Evolutionary conservation across 331 rosid species (phyloP).

Genomic region (Pyracantha coccinea): DNA sequence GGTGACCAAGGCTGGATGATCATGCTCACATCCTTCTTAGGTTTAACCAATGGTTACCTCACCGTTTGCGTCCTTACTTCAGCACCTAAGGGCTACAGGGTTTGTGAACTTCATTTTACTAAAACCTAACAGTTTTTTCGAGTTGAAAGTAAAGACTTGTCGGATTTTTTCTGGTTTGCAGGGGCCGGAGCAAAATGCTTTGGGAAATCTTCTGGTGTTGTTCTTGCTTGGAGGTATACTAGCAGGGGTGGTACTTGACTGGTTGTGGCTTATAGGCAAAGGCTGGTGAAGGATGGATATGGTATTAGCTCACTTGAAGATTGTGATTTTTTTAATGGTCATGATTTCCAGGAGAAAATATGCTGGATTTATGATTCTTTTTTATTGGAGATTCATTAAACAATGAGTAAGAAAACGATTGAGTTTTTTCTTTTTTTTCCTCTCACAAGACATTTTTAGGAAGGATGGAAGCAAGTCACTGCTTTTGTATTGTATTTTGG

Average conservation of each 20-base stretch:
- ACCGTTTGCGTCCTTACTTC: conserved; percentile 81
- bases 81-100: conserved; percentile 96
- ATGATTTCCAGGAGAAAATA: background rate
- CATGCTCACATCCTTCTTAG: conserved; percentile 70
- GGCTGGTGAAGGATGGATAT: conserved; percentile 46
- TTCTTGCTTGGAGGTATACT: conserved; percentile 74
- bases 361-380: background rate
- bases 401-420: background rate
- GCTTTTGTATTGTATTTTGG: too few relatives aligned
- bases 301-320: background rate
- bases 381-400: background rate
- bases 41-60: conserved; percentile 81
- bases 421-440: too few relatives aligned
- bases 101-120: conserved; percentile 7
- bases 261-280: conserved; percentile 93
- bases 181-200: conserved; percentile 98
- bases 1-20: conserved; percentile 97
- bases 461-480: too few relatives aligned
- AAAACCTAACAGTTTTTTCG: background rate
- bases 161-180: conserved; percentile 10
- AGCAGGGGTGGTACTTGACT: conserved; percentile 82
- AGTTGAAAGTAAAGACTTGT: background rate
- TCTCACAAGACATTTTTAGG: too few relatives aligned
- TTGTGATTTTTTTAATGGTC: too few relatives aligned
- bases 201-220: conserved; percentile 77